Evolutionary conservation across 1,284 basidiomycete genomes (phyloP), one percentile per base, ranked within the genome.

Genomic region (Marasmius fiardii): DNA sequence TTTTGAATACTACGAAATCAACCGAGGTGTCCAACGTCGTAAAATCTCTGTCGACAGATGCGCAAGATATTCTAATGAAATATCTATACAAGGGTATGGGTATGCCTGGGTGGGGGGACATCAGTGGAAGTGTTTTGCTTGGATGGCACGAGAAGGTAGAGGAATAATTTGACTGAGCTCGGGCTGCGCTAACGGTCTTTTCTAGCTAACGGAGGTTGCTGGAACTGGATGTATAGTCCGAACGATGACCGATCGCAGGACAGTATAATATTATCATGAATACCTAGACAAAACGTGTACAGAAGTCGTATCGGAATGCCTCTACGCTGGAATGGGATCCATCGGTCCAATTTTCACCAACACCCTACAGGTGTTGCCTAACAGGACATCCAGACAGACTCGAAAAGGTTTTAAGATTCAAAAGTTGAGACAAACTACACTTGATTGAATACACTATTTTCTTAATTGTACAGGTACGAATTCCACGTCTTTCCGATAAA

Each of bases 21-120:
- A 80, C 92, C 6, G 96, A 98, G 61, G 95, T 99, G 57, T 76
- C 90, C 1, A 74, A 73, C 26, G 85, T 92, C 43, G 78, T 98
- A 67, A 90, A 88, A 67, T 71, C 80, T 1, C 81, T 98, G 41
- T 82, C 85, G 6, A 81, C 85, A 58, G 88, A 93, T 48, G 80
- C 91, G 60, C 93, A 97, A 65, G 96, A 98, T 67, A 92, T 87
- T 34, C 78, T 98, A 56, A 99, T 98, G 96, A 98, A 97, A 70
- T 99, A 97, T 68, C 76, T 99, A 23, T 99, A 99, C 85, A 99
- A 99, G 75, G 95, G 90, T 31, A 94, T 93, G 91, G 91, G 79
- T 5, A 80, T 86, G 77, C 86, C 89, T 11, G 92, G 84, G 47
- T 90, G 85, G 82, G 88, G 86, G 52, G 93, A 93, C 67, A 84